phyloP scores from a whole-genome alignment of 2,329 filamentous ascomycete genomes.

The Penicillium frequentans region DNA sequence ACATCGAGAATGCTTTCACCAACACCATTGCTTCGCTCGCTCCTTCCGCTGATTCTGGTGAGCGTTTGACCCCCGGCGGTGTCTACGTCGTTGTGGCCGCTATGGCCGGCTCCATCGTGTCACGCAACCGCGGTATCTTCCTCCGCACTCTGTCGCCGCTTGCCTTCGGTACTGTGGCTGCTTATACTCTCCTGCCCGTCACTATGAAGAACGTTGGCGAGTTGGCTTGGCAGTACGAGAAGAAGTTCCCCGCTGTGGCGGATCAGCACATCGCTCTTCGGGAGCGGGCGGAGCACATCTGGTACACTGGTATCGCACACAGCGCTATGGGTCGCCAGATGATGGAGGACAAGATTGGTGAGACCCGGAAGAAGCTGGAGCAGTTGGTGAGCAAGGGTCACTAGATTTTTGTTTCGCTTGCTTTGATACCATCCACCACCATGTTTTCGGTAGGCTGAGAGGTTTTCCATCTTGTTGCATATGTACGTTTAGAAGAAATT shows the following conservation, averaged over 20 bases:
- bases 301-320: slow-evolving; percentile 73
- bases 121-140: slow-evolving; percentile 82
- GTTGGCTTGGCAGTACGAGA: slow-evolving; percentile 89
- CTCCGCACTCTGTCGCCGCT: slow-evolving; percentile 75
- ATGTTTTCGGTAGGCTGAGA: slow-evolving; percentile 9
- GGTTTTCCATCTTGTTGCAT: slow-evolving; percentile 23
- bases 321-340: slow-evolving; percentile 67
- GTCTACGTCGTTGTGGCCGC: slow-evolving; percentile 91
- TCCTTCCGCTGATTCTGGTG: slow-evolving; percentile 78
- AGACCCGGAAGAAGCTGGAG: slow-evolving; percentile 75
- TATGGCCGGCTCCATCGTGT: slow-evolving; percentile 92
- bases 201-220: slow-evolving; percentile 88
- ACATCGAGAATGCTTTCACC: slow-evolving; percentile 87
- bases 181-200: slow-evolving; percentile 80
- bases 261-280: slow-evolving; percentile 75
- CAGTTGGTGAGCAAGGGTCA: slow-evolving; percentile 89
- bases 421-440: slow-evolving; percentile 12
- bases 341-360: slow-evolving; percentile 77
- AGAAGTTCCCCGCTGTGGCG: slow-evolving; percentile 78
- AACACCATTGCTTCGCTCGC: slow-evolving; percentile 85
- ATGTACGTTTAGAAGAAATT: slow-evolving; percentile 31
- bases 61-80: slow-evolving; percentile 83
- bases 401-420: slow-evolving; percentile 46
- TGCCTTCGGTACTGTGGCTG: slow-evolving; percentile 76
- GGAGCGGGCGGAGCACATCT: slow-evolving; percentile 67